Base-by-base conservation (phyloP, 2,329 filamentous ascomycete genomes). In the Nemania sp. region DNA sequence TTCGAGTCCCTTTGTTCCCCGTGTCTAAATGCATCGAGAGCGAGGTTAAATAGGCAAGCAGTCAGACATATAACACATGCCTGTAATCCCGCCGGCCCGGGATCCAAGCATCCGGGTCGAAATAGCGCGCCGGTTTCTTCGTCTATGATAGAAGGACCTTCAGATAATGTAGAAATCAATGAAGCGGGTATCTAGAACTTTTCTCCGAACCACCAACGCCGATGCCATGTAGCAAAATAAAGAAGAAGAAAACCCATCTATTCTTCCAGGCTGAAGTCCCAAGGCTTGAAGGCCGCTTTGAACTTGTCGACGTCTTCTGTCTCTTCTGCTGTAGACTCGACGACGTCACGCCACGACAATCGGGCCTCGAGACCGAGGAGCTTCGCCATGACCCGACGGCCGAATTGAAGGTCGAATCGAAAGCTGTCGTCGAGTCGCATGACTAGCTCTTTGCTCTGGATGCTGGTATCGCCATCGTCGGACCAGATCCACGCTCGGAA, bases 351-450 rank as follows among this genome's bases (percentile, higher is more conserved):
- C 95, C 95, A 99, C 67, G 91, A 82, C 54, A 89, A 78, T n/a
- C 95, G 82, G 46, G 85, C 79, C 74, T 97, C 91, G 47, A 98
- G 77, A 2, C 87, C 86, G 52, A 99, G 80, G 53, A 99, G 79
- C 77, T 97, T 97, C 1, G 92, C 94, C 74, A 98, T 79, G 3
- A 97, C 95, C 46, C 87, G 86, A 42, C 96, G 84, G 3, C 91
- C 92, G 71, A 96, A 98, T 72, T 98, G 94, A 47, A 97, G 77
- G 72, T 97, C 92, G 73, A 99, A 98, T 13, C 89, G 85, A 65
- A 90, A 84, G 17, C 85, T 87, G 25, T 87, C 79, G 60, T 88
- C 84, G 9, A 97, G 82, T 6, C 86, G 86, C 78, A 98, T 85
- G 54, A 93, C 82, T 59, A 97, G 79, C 58, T 86, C 87, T 67